Conservation (phyloP, 2,329 filamentous ascomycete species). For the Alternaria brassicicola region DNA sequence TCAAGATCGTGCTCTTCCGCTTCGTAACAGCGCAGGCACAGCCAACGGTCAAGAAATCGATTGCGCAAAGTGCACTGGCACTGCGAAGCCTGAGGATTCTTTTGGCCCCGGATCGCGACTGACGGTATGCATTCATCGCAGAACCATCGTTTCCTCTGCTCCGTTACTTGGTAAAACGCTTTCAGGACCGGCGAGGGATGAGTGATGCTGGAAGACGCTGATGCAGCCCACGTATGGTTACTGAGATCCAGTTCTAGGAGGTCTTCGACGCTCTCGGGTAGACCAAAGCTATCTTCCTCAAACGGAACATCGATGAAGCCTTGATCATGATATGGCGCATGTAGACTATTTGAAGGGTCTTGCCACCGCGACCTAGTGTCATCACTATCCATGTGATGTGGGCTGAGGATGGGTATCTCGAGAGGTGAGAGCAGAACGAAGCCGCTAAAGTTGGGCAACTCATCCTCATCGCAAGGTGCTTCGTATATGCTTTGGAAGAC, state of each 20-base stretch:
- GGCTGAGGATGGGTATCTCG: slow-evolving; percentile 41
- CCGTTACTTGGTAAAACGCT: slow-evolving; percentile 32
- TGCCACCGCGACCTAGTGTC: slow-evolving; percentile 11
- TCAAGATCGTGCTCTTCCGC: slow-evolving; percentile 14
- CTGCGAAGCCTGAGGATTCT: neutral
- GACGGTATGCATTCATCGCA: slow-evolving; percentile 10
- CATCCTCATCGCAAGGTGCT: slow-evolving; percentile 30
- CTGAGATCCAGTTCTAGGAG: slow-evolving; percentile 38
- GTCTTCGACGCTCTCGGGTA: slow-evolving; percentile 33
- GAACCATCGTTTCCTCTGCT: slow-evolving; percentile 26
- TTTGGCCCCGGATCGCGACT: neutral
- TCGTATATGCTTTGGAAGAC: slow-evolving; percentile 43
- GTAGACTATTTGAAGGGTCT: slow-evolving; percentile 9
- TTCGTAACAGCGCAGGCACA: slow-evolving; percentile 30
- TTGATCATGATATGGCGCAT: slow-evolving; percentile 38
- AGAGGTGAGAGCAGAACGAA: slow-evolving; percentile 32
- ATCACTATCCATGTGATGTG: slow-evolving; percentile 26
- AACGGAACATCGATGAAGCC: slow-evolving; percentile 41
- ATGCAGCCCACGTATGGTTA: slow-evolving; percentile 19
- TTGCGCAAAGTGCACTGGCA: slow-evolving; percentile 29
- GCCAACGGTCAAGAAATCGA: slow-evolving; percentile 30
- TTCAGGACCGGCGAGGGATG: slow-evolving; percentile 35
- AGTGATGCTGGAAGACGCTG: slow-evolving; percentile 23
- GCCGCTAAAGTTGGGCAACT: slow-evolving; percentile 40
- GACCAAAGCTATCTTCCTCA: slow-evolving; percentile 19